These are phyloP conservation scores for Phytophthora foliorum DNA, from an alignment of 352 stramenopile species.

Conservation along the genomic window DNA sequence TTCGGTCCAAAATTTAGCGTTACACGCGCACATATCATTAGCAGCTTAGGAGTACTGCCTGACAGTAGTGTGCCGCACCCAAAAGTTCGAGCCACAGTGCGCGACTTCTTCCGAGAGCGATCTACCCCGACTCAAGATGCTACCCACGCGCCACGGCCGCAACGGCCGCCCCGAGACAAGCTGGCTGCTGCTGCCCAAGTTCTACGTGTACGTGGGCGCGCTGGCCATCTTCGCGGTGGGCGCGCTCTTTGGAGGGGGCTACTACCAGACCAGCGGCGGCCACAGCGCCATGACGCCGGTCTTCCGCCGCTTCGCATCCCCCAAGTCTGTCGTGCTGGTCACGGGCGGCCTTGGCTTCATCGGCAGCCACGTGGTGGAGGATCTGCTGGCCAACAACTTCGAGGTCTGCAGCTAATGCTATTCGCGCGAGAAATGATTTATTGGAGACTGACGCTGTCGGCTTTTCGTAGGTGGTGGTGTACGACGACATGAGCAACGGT, in stretches of 20 bases:
- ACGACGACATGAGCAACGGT: constrained; percentile 91
- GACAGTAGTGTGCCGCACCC: background rate
- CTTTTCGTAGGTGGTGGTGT: constrained; percentile 74
- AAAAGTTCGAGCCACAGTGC: constrained; percentile 20
- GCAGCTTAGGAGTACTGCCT: background rate
- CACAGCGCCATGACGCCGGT: constrained; percentile 34
- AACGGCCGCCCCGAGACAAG: constrained; percentile 58
- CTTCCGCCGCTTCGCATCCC: constrained; percentile 36
- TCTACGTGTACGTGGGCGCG: constrained; percentile 78
- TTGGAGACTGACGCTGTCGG: background rate
- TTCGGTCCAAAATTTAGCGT: too few species aligned
- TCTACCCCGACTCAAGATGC: constrained; percentile 29
- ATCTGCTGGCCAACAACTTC: constrained; percentile 80
- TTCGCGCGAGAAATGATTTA: background rate
- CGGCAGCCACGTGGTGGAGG: constrained; percentile 87
- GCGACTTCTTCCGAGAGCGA: constrained; percentile 25
- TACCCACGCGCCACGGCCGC: constrained; percentile 46
- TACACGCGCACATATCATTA: too few species aligned
- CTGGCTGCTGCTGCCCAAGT: constrained; percentile 77
- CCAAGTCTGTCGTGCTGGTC: constrained; percentile 74
- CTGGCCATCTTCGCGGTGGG: constrained; percentile 74
- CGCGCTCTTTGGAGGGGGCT: constrained; percentile 73
- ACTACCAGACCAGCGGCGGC: constrained; percentile 55
- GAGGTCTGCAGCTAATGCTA: constrained; percentile 46
- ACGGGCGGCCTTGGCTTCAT: constrained; percentile 88